Evolutionary conservation across 108 stramenopile species (phyloP), one percentile per base, ranked within the genome.

Genomic region (Craspedostauros australis): DNA sequence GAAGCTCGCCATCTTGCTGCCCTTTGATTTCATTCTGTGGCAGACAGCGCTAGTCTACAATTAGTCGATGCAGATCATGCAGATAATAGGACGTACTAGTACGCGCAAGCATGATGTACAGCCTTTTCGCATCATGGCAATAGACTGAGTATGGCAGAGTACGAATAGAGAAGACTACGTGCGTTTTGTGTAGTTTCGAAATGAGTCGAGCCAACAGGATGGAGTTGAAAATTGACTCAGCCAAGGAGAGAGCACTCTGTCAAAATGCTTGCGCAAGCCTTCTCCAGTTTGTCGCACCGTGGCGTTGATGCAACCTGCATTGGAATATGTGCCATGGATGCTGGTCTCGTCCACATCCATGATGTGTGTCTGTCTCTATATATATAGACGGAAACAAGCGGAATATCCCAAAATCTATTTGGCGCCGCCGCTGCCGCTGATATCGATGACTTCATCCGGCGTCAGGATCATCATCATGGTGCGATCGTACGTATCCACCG

Each of bases 391-490:
- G 19, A 18, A 15, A 16, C 15, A 44, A 8, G n/a, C 16, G 15
- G 15, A 18, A 44, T 8, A 44, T 44, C 9, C 14, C 19, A 44
- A 44, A 18, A n/a, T n/a, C n/a, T n/a, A n/a, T n/a, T n/a, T n/a
- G n/a, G n/a, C n/a, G n/a, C n/a, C n/a, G n/a, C n/a, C n/a, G n/a
- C n/a, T n/a, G n/a, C n/a, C n/a, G n/a, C n/a, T n/a, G n/a, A n/a
- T n/a, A 20, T 45, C 40, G 21, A 76, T 66, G 4, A 44, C 54
- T 64, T 66, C 49, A 16, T 55, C 30, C 34, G 80, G 80, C 18
- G 69, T 46, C 20, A 88, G 39, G 14, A 92, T 68, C 59, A 66
- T 78, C 31, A 88, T 82, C 77, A 92, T 86, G 24, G 46, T 53
- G 37, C 57, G 68, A 51, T 92, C 90, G 60, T 79, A 76, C 36